Base-by-base conservation (phyloP, 2,329 filamentous ascomycete species). In the Fusarium sublunatum region DNA sequence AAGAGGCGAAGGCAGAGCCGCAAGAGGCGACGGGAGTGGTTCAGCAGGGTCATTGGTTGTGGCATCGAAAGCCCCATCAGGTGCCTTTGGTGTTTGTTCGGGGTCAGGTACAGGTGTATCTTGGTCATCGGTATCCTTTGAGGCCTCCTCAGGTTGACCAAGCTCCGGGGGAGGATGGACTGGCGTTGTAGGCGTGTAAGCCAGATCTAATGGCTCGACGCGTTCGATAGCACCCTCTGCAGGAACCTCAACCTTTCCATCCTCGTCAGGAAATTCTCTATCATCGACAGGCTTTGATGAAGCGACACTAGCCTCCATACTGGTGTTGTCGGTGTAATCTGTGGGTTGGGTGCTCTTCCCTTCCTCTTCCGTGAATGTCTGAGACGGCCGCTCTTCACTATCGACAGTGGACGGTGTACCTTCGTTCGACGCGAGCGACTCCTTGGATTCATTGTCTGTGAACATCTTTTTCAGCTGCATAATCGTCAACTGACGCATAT, bases 381-480 rank as follows among this genome's bases (percentile, higher is more conserved):
- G 80, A 3, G 78, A 80, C 6, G 74, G 73, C 35, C 75, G 80
- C 48, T 85, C 84, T 8, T 82, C 79, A 10, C 77, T 73, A 56
- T 85, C 83, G 6, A 81, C 78, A 2, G 81, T 78, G 22, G 89
- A 88, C 7, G 81, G 78, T 3, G 82, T 81, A 38, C 91, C 87
- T 45, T 96, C 92, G 11, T 86, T 86, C 7, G 89, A 87, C 6
- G 83, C 82, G 13, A 93, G 79, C 1, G 91, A 91, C 55, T 92
- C 89, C 57, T 91, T 89, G 3, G 92, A 93, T 63, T 93, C 92
- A 69, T 93, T 90, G 74, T 98, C 93, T 7, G 94, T 87, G 73
- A 99, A 99, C 74, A 99, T 91, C 74, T 96, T 97, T 74, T 91
- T 94, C 54, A 99, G 81, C 73, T 99, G 96, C 61, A 97, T 84